Evolutionary conservation across 2,329 filamentous ascomycete species (phyloP), one percentile per base, ranked within the genome.

Genomic region (Escovopsis sp.): DNA sequence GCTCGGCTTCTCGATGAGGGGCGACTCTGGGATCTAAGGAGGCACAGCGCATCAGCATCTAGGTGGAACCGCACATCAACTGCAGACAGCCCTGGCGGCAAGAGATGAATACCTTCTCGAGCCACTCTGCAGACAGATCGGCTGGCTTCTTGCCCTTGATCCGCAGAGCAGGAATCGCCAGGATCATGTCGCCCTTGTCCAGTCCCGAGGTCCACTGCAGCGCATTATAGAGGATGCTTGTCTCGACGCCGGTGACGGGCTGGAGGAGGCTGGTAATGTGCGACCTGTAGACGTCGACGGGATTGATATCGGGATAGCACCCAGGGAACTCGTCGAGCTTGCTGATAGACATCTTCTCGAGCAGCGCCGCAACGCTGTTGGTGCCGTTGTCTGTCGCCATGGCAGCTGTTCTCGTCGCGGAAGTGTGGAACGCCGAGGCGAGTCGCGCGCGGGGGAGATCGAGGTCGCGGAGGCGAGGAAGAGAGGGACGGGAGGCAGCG

Each of bases 181-280:
- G 60, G 35, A 82, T 71, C 46, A 92, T 61, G 57, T 93, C 85
- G 33, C 85, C 85, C 63, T 87, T 85, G 44, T 90, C 84, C 16
- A 86, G 65, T 27, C 77, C 73, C 42, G 73, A 66, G 5, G 84
- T 88, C 81, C 82, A 88, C 61, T 80, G 72, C 29, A 93, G 62
- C 27, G 75, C 74, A 18, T 74, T 72, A 59, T 82, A 86, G 52
- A 92, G 77, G 47, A 85, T 73, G 36, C 68, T 63, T 25, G 67
- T 55, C 39, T 83, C 78, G 19, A 84, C 78, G 16, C 78, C 79
- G 3, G 79, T 82, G 40, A 85, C 69, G 15, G 72, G 62, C 25
- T 72, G 62, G 28, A 92, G 61, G 33, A 82, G 62, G 29, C 77
- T 66, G 41, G 80, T 76, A 43, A 92, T 71, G 53, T 87, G 79